These are phyloP conservation scores for Psilocybe tampanensis DNA, from an alignment of 768 basidiomycete species.

Conservation along the genomic window DNA sequence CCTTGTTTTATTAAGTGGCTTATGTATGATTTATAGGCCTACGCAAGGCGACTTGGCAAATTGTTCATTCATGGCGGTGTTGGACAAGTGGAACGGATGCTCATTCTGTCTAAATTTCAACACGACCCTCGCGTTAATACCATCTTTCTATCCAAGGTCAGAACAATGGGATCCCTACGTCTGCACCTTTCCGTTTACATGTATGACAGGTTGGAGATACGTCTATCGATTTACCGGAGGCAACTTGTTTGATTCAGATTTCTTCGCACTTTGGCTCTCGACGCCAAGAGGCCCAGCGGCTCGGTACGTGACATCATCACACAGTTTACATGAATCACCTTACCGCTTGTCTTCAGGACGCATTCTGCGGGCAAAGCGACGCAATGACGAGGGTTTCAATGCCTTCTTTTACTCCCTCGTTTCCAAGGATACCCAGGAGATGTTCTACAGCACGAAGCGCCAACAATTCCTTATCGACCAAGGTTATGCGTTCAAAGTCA, in stretches of 20 bases:
- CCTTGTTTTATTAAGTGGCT: background rate
- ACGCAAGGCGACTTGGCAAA: conserved; percentile 92
- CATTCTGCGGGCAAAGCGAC: conserved; percentile 93
- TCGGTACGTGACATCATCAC: conserved; percentile 55
- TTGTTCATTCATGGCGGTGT: conserved; percentile 96
- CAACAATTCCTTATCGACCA: conserved; percentile 99
- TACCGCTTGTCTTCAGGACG: conserved; percentile 59
- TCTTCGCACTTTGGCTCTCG: conserved; percentile 99
- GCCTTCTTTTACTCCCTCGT: conserved; percentile 99
- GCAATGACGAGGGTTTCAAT: conserved; percentile 99
- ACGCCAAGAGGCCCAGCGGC: conserved; percentile 94
- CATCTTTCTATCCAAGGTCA: conserved; percentile 95
- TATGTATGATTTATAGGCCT: conserved; percentile 54
- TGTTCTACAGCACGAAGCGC: conserved; percentile 99
- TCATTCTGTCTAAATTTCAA: conserved; percentile 94
- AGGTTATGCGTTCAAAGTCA: conserved; percentile 99
- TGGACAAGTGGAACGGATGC: conserved; percentile 93
- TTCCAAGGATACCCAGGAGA: conserved; percentile 98
- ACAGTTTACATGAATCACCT: background rate
- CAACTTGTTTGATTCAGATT: conserved; percentile 98
- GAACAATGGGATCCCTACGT: conserved; percentile 15
- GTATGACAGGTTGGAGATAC: conserved; percentile 86
- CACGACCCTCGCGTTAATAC: conserved; percentile 95
- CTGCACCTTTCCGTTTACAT: background rate
- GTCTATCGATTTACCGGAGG: conserved; percentile 98